phyloP scores from a whole-genome alignment of 2,329 filamentous ascomycete genomes.

The Aspergillus sp. region DNA sequence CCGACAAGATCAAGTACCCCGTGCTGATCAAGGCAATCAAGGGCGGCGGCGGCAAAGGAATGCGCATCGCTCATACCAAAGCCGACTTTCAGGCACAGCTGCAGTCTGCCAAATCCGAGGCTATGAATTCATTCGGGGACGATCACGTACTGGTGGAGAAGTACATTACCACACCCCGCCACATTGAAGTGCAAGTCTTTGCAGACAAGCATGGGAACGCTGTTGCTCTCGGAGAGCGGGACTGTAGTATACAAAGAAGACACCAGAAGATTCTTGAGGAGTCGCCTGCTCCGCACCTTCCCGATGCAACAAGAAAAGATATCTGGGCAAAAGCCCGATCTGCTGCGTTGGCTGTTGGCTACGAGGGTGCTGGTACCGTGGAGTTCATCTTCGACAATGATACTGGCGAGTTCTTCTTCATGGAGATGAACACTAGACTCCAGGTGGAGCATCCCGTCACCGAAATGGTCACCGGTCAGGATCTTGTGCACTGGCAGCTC shows the following conservation, averaged over 20 bases:
- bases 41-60: constrained; percentile 68
- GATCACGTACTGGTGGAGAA: constrained; percentile 69
- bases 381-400: constrained; percentile 72
- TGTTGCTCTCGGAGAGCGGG: constrained; percentile 64
- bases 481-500: constrained; percentile 95
- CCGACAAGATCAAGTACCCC: constrained; percentile 68
- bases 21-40: constrained; percentile 68
- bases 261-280: constrained; percentile 70
- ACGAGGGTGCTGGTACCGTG: constrained; percentile 67
- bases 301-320: constrained; percentile 61
- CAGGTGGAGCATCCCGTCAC: constrained; percentile 98
- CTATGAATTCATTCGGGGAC: constrained; percentile 64
- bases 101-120: constrained; percentile 65
- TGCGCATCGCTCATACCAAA: constrained; percentile 62
- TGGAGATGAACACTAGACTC: constrained; percentile 77
- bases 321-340: constrained; percentile 66
- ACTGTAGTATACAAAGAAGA: constrained; percentile 66
- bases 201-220: constrained; percentile 66
- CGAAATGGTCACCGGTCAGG: constrained; percentile 73
- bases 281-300: constrained; percentile 64
- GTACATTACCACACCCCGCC: constrained; percentile 66
- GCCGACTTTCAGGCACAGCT: constrained; percentile 63
- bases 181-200: constrained; percentile 69
- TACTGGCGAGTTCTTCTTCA: constrained; percentile 66
- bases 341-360: constrained; percentile 64